These are phyloP conservation scores for Lactifluus echinatus DNA, from an alignment of 768 basidiomycete species.

Conservation along the genomic window DNA sequence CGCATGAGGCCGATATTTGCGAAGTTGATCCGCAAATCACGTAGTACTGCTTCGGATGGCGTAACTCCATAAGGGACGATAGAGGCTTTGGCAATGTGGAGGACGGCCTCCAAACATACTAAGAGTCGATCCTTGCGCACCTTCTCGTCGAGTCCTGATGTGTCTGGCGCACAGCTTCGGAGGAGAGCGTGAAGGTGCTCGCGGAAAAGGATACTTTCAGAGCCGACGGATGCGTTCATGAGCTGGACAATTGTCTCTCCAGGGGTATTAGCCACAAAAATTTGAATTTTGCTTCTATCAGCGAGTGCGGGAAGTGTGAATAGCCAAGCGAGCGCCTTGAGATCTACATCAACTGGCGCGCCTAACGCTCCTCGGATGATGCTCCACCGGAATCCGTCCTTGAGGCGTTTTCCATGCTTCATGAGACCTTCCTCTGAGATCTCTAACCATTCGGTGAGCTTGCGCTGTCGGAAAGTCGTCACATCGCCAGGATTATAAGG, in stretches of 20 bases:
- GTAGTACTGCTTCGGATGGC: not conserved
- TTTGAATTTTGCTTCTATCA: slow-evolving; percentile 3
- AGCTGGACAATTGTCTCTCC: not conserved
- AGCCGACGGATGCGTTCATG: not conserved
- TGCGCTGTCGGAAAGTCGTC: not conserved
- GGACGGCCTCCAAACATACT: slow-evolving; percentile 5
- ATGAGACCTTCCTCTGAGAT: not conserved
- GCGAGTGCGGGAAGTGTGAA: not conserved
- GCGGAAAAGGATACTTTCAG: not conserved
- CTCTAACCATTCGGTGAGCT: not conserved
- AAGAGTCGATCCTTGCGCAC: slow-evolving; percentile 2
- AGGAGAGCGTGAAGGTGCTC: slow-evolving; percentile 5
- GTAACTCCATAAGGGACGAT: not conserved
- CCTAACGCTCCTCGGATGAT: not conserved
- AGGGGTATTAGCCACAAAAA: not conserved
- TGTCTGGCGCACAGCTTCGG: slow-evolving; percentile 1
- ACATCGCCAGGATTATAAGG: slow-evolving; percentile 1
- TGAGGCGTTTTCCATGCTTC: not conserved
- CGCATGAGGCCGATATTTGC: not conserved
- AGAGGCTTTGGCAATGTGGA: not conserved
- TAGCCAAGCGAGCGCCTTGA: slow-evolving; percentile 1
- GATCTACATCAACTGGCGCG: not conserved
- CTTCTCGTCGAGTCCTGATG: not conserved
- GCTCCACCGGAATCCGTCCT: not conserved
- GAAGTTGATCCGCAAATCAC: slow-evolving; percentile 5